phyloP scores from a whole-genome alignment of 495 filamentous ascomycete genomes.

The Recurvomyces mirabilis region DNA sequence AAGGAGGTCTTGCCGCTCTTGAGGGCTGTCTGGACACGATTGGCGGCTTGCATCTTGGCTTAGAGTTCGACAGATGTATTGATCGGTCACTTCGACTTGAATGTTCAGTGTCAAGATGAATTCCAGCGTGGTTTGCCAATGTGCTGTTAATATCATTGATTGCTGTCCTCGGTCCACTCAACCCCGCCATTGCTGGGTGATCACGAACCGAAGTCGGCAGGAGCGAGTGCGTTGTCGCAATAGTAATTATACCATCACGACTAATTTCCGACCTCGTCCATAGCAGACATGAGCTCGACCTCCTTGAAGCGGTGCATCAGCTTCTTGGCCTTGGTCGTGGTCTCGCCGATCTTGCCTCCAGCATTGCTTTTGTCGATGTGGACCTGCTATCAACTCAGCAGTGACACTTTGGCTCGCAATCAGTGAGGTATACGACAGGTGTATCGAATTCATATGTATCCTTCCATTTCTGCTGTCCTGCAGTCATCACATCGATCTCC shows the following conservation, averaged over 20 bases:
- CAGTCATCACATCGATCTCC: constrained; percentile 69
- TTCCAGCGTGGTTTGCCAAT: too few relatives aligned
- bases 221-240: neutral
- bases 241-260: neutral
- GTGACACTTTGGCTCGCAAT: neutral
- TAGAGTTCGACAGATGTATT: too few relatives aligned
- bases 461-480: constrained; percentile 56
- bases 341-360: constrained; percentile 29
- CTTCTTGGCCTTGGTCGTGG: constrained; percentile 53
- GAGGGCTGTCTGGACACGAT: constrained; percentile 50
- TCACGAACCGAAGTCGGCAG: neutral
- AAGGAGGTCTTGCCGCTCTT: constrained; percentile 46
- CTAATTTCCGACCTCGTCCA: constrained; percentile 42
- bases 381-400: constrained; percentile 39
- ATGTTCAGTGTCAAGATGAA: neutral
- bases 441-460: constrained; percentile 83
- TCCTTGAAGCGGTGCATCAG: constrained; percentile 75
- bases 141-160: too few relatives aligned
- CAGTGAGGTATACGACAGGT: constrained; percentile 48
- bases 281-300: constrained; percentile 55
- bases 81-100: too few relatives aligned
- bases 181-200: neutral
- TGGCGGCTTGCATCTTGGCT: constrained; percentile 48
- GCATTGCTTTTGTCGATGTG: constrained; percentile 40
- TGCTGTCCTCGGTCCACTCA: neutral